Evolutionary conservation across 495 filamentous ascomycete genomes (phyloP).

Genomic region (Xylaria longipes): DNA sequence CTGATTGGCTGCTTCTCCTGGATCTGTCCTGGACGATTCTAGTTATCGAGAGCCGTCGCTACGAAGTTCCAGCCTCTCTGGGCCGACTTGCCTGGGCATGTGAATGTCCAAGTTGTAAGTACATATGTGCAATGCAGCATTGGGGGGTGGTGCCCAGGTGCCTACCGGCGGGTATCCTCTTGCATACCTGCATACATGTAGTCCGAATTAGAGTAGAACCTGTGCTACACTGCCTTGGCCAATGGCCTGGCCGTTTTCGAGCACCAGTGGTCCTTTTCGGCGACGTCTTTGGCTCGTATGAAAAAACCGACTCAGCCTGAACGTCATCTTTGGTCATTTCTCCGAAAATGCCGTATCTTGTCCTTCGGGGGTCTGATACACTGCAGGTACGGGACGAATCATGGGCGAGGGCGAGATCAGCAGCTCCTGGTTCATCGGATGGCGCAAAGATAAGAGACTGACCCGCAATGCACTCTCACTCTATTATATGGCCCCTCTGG

Average conservation of each 20-base stretch:
- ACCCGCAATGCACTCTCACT: slow-evolving; percentile 9
- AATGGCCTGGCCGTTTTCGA: neutral
- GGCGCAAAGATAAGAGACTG: slow-evolving; percentile 24
- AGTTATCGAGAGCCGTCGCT: neutral
- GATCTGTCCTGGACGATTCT: no score
- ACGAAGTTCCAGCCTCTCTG: neutral
- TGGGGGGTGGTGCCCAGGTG: neutral
- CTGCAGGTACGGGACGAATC: slow-evolving; percentile 26
- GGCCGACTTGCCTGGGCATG: slow-evolving; percentile 5
- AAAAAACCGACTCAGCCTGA: slow-evolving; percentile 25
- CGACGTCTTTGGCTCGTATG: neutral
- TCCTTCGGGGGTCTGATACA: slow-evolving; percentile 22
- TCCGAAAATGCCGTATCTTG: slow-evolving; percentile 22
- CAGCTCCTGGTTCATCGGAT: slow-evolving; percentile 18
- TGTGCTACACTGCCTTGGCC: neutral
- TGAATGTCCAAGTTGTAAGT: neutral
- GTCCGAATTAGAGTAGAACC: neutral
- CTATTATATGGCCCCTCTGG: slow-evolving; percentile 10
- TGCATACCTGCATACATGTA: neutral
- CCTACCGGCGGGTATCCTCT: no score
- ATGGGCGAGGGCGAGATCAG: slow-evolving; percentile 19
- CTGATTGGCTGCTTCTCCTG: no score
- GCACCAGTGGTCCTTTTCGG: slow-evolving; percentile 5
- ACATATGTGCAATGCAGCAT: neutral
- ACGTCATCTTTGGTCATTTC: slow-evolving; percentile 16